phyloP scores from a whole-genome alignment of 2,329 filamentous ascomycete genomes.

The Camillea tinctor region DNA sequence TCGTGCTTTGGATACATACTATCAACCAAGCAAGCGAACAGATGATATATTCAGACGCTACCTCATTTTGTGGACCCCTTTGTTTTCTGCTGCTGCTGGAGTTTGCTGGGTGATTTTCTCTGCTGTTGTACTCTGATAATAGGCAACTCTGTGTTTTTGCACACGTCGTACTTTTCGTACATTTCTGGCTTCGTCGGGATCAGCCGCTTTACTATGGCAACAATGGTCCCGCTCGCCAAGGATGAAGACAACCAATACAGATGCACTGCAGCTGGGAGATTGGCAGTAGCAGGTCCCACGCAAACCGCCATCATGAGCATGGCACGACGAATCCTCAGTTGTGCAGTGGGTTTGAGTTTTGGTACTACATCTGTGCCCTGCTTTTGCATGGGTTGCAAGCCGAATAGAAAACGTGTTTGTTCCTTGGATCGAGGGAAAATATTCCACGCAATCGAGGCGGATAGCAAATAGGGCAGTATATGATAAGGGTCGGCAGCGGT shows the following conservation, averaged over 20 bases:
- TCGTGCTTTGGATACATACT: not conserved
- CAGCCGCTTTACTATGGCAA: conserved; percentile 16
- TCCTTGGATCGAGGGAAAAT: conserved; percentile 31
- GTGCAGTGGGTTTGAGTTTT: not conserved
- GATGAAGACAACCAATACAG: conserved; percentile 44
- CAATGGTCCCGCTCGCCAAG: conserved; percentile 21
- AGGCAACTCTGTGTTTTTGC: conserved; percentile 17
- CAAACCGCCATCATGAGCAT: conserved; percentile 30
- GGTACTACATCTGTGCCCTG: not conserved
- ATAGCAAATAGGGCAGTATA: conserved; percentile 44
- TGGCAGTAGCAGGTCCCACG: conserved; percentile 37
- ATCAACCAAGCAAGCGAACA: no score
- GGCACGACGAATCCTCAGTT: conserved; percentile 25
- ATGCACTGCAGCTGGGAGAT: conserved; percentile 42
- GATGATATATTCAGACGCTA: not conserved
- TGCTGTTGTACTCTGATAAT: conserved; percentile 17
- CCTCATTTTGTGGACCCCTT: not conserved
- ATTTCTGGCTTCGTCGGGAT: conserved; percentile 24
- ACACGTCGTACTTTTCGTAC: conserved; percentile 13
- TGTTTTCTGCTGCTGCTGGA: not conserved
- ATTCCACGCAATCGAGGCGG: conserved; percentile 35
- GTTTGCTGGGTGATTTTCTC: not conserved
- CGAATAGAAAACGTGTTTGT: conserved; percentile 23
- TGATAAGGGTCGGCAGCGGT: conserved; percentile 51
- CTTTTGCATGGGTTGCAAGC: conserved; percentile 13